These are phyloP conservation scores for Pezicula carpinea DNA, from an alignment of 2,329 filamentous ascomycete species.

Conservation along the genomic window DNA sequence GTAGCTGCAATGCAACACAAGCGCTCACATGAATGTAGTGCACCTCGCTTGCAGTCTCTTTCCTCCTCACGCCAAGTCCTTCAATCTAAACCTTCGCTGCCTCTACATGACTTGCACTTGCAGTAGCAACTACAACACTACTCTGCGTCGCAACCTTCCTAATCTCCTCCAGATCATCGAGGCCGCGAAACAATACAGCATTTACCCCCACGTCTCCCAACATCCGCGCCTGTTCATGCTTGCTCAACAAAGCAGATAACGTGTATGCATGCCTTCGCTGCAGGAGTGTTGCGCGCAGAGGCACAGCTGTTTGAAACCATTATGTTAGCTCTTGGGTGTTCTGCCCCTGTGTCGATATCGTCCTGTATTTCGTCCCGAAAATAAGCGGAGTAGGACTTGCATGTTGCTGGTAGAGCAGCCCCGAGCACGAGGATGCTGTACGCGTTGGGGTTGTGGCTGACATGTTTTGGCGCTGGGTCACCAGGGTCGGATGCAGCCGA, in stretches of 20 bases:
- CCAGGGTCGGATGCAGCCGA: too few relatives aligned
- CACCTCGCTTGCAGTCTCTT: conserved; percentile 29
- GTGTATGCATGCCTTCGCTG: conserved; percentile 3
- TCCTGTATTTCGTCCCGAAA: too few relatives aligned
- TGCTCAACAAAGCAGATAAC: conserved; percentile 19
- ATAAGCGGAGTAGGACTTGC: too few relatives aligned
- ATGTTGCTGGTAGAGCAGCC: too few relatives aligned
- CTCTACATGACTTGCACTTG: conserved; percentile 32
- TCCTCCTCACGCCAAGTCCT: conserved; percentile 36
- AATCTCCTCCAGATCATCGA: conserved; percentile 18
- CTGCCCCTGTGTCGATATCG: too few relatives aligned
- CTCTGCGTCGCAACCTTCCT: conserved; percentile 14
- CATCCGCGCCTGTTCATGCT: conserved; percentile 17
- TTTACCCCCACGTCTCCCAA: conserved; percentile 17
- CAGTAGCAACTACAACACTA: conserved; percentile 39
- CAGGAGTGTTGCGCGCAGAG: conserved; percentile 7
- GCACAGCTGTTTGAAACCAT: neutral
- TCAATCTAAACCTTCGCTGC: conserved; percentile 36
- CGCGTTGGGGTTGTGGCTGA: too few relatives aligned
- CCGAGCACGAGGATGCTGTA: too few relatives aligned
- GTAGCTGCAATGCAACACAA: neutral
- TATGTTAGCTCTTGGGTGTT: too few relatives aligned
- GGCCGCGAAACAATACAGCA: conserved; percentile 17
- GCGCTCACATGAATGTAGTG: conserved; percentile 34
- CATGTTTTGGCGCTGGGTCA: too few relatives aligned